These are phyloP conservation scores for Medicago arabica DNA, from an alignment of 306 rosid species.

Conservation along the genomic window DNA sequence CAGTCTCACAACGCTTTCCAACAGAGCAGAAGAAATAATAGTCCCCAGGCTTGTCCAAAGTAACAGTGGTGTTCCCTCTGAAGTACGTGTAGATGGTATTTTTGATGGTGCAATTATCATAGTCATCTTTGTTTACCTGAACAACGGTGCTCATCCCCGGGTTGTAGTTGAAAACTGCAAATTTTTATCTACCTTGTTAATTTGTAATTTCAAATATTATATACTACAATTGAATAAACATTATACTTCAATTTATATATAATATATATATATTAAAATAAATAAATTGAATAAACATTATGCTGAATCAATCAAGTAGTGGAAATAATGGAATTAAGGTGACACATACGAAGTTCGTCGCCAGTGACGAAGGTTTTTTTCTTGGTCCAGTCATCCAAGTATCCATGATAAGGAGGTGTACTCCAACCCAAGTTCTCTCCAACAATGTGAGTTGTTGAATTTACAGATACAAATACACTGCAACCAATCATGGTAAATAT, in stretches of 20 bases:
- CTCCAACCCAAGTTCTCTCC: conserved; percentile 76
- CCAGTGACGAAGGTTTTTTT: conserved; percentile 64
- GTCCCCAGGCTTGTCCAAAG: conserved; percentile 53
- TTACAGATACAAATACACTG: conserved; percentile 41
- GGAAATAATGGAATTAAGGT: background rate
- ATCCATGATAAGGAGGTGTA: conserved; percentile 46
- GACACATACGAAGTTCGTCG: conserved; percentile 63
- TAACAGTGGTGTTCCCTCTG: conserved; percentile 51
- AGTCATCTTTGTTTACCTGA: conserved; percentile 52
- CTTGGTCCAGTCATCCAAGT: conserved; percentile 59
- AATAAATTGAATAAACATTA: background rate
- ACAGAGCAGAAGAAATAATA: conserved; percentile 59
- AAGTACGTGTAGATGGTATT: conserved; percentile 38
- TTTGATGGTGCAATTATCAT: conserved; percentile 41
- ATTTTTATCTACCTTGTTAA: background rate
- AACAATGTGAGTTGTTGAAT: conserved; percentile 59
- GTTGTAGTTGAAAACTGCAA: conserved; percentile 65
- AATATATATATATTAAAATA: too few species aligned
- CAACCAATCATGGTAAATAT: conserved; percentile 39
- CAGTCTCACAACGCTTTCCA: conserved; percentile 79
- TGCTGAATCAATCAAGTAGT: background rate
- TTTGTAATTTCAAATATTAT: background rate
- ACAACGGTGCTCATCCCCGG: conserved; percentile 56
- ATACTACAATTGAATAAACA: background rate
- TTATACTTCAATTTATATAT: too few species aligned